Conservation (phyloP, 2,329 filamentous ascomycete genomes). For the Paecilomyces sp. region DNA sequence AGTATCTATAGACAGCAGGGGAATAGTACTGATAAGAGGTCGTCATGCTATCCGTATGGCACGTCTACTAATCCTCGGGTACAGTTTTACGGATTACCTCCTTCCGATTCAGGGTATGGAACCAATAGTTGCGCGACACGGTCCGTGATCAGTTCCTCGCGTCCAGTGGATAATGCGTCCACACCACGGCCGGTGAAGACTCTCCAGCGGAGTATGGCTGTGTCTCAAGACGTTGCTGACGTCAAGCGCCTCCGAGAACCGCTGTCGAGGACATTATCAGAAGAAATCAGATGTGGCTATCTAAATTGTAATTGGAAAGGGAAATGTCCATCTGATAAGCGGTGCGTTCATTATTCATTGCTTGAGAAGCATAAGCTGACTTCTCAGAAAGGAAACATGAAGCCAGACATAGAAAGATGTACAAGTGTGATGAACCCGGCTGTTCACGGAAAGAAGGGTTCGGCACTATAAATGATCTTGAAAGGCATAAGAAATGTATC, state of each 20-base stretch:
- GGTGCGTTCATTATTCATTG: slow-evolving; percentile 17
- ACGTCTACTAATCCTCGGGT: slow-evolving; percentile 25
- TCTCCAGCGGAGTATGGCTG: slow-evolving; percentile 9
- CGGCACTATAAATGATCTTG: slow-evolving; percentile 70
- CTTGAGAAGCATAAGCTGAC: neutral
- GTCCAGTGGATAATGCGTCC: slow-evolving; percentile 18
- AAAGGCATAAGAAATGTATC: slow-evolving; percentile 68
- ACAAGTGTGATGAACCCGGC: slow-evolving; percentile 50
- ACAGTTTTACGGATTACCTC: slow-evolving; percentile 20
- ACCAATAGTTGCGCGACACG: slow-evolving; percentile 21
- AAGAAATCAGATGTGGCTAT: slow-evolving; percentile 22
- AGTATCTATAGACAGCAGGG: slow-evolving; percentile 12
- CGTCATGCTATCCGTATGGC: slow-evolving; percentile 18
- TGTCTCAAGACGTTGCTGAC: neutral
- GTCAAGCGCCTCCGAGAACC: neutral
- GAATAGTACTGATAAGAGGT: slow-evolving; percentile 14
- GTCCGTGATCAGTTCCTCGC: slow-evolving; percentile 21
- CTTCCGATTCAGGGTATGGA: slow-evolving; percentile 30
- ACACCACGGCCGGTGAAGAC: slow-evolving; percentile 16
- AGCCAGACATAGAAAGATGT: slow-evolving; percentile 62
- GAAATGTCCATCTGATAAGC: slow-evolving; percentile 35
- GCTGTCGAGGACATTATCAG: neutral
- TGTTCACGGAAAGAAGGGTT: slow-evolving; percentile 63
- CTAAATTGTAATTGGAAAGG: slow-evolving; percentile 25
- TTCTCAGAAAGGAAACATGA: slow-evolving; percentile 62